Conservation (phyloP, 2,329 filamentous ascomycete genomes). For the Colletotrichum echinochloae region DNA sequence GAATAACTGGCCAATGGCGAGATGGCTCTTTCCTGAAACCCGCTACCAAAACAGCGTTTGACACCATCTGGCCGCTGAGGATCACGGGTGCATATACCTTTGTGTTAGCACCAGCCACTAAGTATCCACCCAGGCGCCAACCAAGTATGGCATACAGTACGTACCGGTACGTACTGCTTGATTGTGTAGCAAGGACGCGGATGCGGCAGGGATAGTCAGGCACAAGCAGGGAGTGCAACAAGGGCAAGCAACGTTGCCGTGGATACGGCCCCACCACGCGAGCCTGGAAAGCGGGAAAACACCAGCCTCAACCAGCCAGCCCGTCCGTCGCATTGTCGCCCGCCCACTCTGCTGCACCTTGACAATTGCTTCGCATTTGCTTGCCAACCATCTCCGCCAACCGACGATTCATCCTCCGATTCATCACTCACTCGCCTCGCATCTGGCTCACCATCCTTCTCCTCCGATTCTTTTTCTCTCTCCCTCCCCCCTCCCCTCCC, state of each 20-base stretch:
- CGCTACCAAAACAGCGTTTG: slow-evolving; percentile 13
- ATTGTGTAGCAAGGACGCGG: neutral
- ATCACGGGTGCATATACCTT: too few relatives aligned
- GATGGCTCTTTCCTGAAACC: slow-evolving; percentile 36
- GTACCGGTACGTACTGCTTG: neutral
- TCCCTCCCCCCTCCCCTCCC: neutral
- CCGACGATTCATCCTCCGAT: neutral
- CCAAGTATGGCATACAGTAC: too few relatives aligned
- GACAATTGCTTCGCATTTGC: neutral
- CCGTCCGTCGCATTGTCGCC: slow-evolving; percentile 11
- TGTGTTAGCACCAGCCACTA: too few relatives aligned
- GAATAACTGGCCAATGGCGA: slow-evolving; percentile 27
- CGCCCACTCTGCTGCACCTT: neutral
- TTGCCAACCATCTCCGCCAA: neutral
- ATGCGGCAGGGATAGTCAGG: neutral
- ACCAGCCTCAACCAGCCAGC: slow-evolving; percentile 20
- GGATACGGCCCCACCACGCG: slow-evolving; percentile 31
- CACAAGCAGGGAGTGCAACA: neutral
- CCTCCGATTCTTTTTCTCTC: neutral
- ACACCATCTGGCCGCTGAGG: neutral
- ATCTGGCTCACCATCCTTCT: neutral
- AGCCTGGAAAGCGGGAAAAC: slow-evolving; percentile 14
- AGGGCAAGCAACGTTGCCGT: slow-evolving; percentile 17
- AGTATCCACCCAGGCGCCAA: too few relatives aligned
- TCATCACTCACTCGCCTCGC: neutral